Evolutionary conservation across 352 stramenopile species (phyloP), one percentile per base, ranked within the genome.

Genomic region (Globisporangium takayamanum): DNA sequence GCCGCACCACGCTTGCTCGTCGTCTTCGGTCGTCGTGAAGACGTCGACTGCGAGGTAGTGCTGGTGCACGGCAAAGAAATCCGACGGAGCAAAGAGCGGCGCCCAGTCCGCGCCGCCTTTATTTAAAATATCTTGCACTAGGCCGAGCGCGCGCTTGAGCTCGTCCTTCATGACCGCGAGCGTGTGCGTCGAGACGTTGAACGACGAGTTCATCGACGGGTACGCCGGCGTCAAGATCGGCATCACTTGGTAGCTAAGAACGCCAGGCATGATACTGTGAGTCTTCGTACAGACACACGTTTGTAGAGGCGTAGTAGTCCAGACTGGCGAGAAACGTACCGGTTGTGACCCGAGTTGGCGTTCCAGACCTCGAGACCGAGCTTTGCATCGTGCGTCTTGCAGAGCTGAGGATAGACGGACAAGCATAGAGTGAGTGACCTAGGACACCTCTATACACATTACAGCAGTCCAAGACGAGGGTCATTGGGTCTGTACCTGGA

Each of bases 191-290:
- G 89, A 97, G 49, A 99, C 96, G 69, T 98, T 99, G 75, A 98
- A 99, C 18, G 96, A 98, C 26, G 96, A 99, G 76, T 99, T 99
- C 97, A 99, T 99, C 28, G 87, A 97, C 47, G 97, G 97, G 74
- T 99, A 99, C 53, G 94, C 95, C 5, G 97, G 97, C 25, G 97
- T 99, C 60, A 99, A 76, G 55, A 99, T 99, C 26, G 97, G 97
- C 96, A 99, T 99, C 18, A 98, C 76, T 71, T 99, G 95, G 57
- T 88, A 94, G 56, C 83, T 85, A 59, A 39, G 60, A 53, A 20
- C 5, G 57, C 47, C 22, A 22, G 22, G 22, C 22, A 22, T 22
- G 22, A 22, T 22, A 22, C 22, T 22, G 22, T 22, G 22, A 22
- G 22, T 22, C 22, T 22, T 22, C 22, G 22, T 22, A 22, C 22